Evolutionary conservation across 345 rosid genomes (phyloP), one percentile per base, ranked within the genome.

Genomic region (Combretum micranthum): DNA sequence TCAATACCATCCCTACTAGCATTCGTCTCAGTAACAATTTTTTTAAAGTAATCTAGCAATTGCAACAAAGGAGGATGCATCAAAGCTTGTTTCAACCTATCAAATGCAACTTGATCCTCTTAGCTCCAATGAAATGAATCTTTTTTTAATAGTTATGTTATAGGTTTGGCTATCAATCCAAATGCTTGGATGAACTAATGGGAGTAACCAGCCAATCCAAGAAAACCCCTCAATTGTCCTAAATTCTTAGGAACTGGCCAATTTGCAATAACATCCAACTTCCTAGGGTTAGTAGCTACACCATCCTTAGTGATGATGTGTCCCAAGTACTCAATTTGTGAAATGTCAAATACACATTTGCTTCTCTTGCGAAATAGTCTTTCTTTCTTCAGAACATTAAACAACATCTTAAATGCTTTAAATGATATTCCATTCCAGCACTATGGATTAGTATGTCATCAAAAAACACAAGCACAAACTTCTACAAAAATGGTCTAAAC

Each of bases 381-480:
- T 57, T 14, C 11, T 2, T 18, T 23, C 50, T n/a, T 9, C 43
- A 20, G 23, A 17, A 11, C 20, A 42, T 12, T 16, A 57, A 6
- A 4, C n/a, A 0, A 8, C 2, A 2, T 5, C 2, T 20, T 2
- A 43, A 13, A 44, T 57, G 61, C 22, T 43, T 9, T 11, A 42
- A 20, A 26, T 57, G 61, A 17, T 17, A 3, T 50, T 57, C 15
- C 61, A 43, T 1, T 3, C 15, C 19, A 3, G 9, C 12, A 2
- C 7, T 57, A n/a, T 57, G 44, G 13, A 57, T 15, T 2, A 43
- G 50, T 2, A 57, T 57, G 50, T 57, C 61, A 12, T 57, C 50
- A 44, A 57, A 57, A 19, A 42, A 57, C 2, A 42, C 2, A 49
- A 42, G 21, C 20, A 57, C 21, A 43, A 57, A 43, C 32, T 44